Conservation (phyloP, 495 filamentous ascomycete genomes). For the Penicillium subrubescens region DNA sequence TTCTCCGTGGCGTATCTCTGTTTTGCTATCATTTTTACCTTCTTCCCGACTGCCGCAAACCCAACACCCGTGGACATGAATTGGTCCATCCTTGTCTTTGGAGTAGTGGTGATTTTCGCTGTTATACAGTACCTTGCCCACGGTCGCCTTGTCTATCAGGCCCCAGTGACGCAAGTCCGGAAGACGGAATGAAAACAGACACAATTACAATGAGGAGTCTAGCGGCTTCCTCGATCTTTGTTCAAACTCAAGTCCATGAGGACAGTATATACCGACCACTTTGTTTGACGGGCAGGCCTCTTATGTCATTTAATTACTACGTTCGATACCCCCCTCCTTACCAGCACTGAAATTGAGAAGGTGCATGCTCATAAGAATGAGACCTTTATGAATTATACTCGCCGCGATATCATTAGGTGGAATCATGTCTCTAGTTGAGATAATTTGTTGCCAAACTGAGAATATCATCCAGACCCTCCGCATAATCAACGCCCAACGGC, state of each 20-base stretch:
- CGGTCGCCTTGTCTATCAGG: constrained; percentile 44
- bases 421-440: constrained; percentile 6
- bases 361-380: neutral
- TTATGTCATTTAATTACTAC: constrained; percentile 17
- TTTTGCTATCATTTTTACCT: constrained; percentile 48
- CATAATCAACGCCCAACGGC: constrained; percentile 21
- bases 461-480: constrained; percentile 31
- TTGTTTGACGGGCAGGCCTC: constrained; percentile 5
- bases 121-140: constrained; percentile 44
- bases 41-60: constrained; percentile 43
- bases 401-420: neutral
- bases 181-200: constrained; percentile 14
- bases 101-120: constrained; percentile 45
- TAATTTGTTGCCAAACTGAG: constrained; percentile 28
- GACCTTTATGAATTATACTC: neutral
- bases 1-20: constrained; percentile 30
- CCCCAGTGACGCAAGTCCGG: constrained; percentile 39
- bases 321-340: neutral
- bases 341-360: neutral
- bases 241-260: neutral
- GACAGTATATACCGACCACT: neutral
- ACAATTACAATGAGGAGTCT: neutral
- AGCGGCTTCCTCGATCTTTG: neutral
- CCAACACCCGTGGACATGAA: constrained; percentile 44
- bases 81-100: constrained; percentile 45